Base-by-base conservation (phyloP, 495 filamentous ascomycete genomes). In the Acidomyces sp. region DNA sequence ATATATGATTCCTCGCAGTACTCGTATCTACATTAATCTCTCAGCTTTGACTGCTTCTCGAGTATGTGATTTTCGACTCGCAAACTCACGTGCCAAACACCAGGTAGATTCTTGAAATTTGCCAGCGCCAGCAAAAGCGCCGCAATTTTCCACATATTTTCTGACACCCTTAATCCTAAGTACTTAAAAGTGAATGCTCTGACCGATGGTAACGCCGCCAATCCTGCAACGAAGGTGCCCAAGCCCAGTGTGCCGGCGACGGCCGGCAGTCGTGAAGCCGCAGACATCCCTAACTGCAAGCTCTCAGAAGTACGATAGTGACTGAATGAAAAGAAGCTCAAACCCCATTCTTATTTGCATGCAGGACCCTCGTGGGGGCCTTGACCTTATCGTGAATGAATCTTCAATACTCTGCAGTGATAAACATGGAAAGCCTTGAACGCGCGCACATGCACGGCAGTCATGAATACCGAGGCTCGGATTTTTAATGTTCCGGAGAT, bases 71-170 rank as follows among this genome's bases (percentile, higher is more conserved):
- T 31, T 18, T 25, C 3, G 18, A 20, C 15, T 7, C 11, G 24
- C 24, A 24, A n/a, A 69, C 74, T 26, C 65, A 82, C 78, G 54
- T 82, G 80, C 82, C 82, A 87, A 10, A 71, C 68, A n/a, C 78
- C 58, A 0, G 82, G 82, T n/a, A 83, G 34, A 45, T 66, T 79
- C 67, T 87, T 86, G 64, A 77, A 62, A 53, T 84, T 82, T 9
- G 66, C 46, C 1, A 77, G 35, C 0, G 69, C 70, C 26, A 79
- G 58, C 9, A 74, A 9, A 26, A 80, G 48, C 3, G 67, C 65
- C 0, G 78, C 49, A 0, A 64, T 38, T 38, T 61, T 64, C 76
- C 76, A 81, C 23, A 57, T 44, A 18, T 49, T 48, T n/a, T 51
- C 53, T 0, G 49, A 37, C 6, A 41, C 41, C 3, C 17, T 38